Base-by-base conservation (phyloP, 441 rosid genomes). In the Pelargonium myrrhifolium region DNA sequence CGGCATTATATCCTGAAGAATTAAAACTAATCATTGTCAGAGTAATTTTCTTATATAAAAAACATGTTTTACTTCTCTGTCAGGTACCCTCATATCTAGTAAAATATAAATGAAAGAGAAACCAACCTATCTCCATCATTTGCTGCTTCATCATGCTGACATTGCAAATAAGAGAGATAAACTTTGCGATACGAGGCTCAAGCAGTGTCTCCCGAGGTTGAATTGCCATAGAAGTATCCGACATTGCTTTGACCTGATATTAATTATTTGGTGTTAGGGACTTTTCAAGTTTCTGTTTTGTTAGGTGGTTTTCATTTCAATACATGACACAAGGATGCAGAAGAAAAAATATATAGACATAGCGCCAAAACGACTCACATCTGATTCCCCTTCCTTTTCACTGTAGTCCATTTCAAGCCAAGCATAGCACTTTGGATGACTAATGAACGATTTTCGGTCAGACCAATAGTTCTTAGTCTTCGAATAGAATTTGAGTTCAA, bases 81-180 rank as follows among this genome's bases (percentile, higher is more conserved):
- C 42, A 31, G 18, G 55, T 26, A 66, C 40, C 17, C 67, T 60
- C 65, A 18, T 31, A 55, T 11, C 10, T 17, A 55, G 64, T 68
- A 63, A 22, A 62, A 40, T 68, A 65, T 15, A 20, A 69, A 72
- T 17, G 65, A 68, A 70, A 20, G 75, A 68, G 58, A 24, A 64
- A 72, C 79, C 20, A 68, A 90, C 98, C 94, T 82, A 93, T 84
- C 77, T 93, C 94, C 96, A 90, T 83, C 96, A 93, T 93, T 68
- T 87, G 97, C 53, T 86, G 90, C 80, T 82, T 83, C 97, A 90
- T 93, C 96, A 87, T 93, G 82, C 87, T 86, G 70, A 87, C 78
- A 77, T 86, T 93, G 84, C 96, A 90, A 72, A 93, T 81, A 72
- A 93, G 85, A 76, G 96, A 89, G 73, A 90, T 76, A 69, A 93